Conservation (phyloP, 352 stramenopile genomes). For the Vaucheria bursata region DNA sequence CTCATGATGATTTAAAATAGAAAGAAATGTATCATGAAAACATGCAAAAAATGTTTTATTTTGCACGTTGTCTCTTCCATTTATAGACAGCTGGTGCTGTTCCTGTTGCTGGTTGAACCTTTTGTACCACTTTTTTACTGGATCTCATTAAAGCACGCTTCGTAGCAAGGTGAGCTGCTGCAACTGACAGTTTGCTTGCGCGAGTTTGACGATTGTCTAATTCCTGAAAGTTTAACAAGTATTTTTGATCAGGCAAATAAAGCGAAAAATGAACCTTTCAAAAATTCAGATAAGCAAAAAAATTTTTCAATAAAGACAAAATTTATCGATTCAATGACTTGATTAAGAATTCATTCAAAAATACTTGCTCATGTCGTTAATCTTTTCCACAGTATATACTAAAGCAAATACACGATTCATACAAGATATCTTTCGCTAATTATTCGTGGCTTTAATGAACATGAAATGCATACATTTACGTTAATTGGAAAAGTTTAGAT, state of each 20-base stretch:
- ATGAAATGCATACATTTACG: too few species aligned
- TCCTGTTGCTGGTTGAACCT: conserved; percentile 44
- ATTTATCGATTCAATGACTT: background rate
- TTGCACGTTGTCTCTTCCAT: conserved; percentile 48
- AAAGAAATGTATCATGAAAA: too few species aligned
- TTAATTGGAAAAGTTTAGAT: too few species aligned
- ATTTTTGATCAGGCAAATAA: background rate
- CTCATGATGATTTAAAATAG: too few species aligned
- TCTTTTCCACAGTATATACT: background rate
- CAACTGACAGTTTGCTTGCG: conserved; percentile 27
- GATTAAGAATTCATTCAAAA: background rate
- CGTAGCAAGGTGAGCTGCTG: conserved; percentile 54
- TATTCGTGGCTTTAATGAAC: too few species aligned
- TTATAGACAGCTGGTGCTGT: conserved; percentile 48
- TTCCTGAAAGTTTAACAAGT: background rate
- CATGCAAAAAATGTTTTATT: too few species aligned
- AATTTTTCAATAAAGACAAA: background rate
- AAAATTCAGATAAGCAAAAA: background rate
- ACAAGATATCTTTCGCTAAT: too few species aligned
- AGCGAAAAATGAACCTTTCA: background rate
- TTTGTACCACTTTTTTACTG: conserved; percentile 57
- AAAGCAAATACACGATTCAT: background rate
- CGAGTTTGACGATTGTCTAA: conserved; percentile 5
- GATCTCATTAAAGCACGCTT: conserved; percentile 43
- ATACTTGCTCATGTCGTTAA: background rate